A percentile compares a stretch with the other conserved stretches of the same genome.
These are phyloP conservation scores for Smallanthus sonchifolius DNA, from an alignment of 129 eudicot species.

Conservation along the genomic window DNA sequence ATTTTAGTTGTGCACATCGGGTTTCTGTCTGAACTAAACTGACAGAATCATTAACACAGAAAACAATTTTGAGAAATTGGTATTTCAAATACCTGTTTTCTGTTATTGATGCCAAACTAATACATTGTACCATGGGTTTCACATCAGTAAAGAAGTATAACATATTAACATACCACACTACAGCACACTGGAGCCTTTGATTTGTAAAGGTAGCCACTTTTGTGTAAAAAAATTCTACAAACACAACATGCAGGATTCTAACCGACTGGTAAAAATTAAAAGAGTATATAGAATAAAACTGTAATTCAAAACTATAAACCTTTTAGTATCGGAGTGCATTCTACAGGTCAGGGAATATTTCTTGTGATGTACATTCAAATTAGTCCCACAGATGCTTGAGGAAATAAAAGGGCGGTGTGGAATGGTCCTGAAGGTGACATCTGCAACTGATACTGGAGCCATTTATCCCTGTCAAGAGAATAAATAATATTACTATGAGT, in stretches of 20 bases:
- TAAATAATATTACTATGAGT: background rate
- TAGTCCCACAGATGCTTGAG: slow-evolving; percentile 4
- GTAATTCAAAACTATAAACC: slow-evolving; percentile 13
- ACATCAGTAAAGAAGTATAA: background rate
- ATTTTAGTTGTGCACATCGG: background rate
- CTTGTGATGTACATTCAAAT: slow-evolving; percentile 18
- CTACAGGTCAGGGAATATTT: slow-evolving; percentile 12
- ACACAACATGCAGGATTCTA: slow-evolving; percentile 1
- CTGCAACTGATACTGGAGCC: slow-evolving; percentile 36
- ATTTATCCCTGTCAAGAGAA: slow-evolving; percentile 38
- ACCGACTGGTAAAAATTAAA: background rate
- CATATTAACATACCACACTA: slow-evolving; percentile 43
- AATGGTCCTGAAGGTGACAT: slow-evolving; percentile 20
- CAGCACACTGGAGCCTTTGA: slow-evolving; percentile 33
- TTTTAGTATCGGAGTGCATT: slow-evolving; percentile 19
- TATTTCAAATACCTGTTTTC: background rate
- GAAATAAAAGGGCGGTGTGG: slow-evolving; percentile 19
- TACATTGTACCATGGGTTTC: background rate
- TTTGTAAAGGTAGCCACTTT: slow-evolving; percentile 22
- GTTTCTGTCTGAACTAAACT: background rate
- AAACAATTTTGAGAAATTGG: background rate
- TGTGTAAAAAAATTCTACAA: slow-evolving; percentile 20
- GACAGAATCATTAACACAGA: background rate
- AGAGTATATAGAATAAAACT: background rate
- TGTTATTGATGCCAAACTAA: background rate